Evolutionary conservation across 2,329 filamentous ascomycete species (phyloP).

Genomic region (Colletotrichum sp.): DNA sequence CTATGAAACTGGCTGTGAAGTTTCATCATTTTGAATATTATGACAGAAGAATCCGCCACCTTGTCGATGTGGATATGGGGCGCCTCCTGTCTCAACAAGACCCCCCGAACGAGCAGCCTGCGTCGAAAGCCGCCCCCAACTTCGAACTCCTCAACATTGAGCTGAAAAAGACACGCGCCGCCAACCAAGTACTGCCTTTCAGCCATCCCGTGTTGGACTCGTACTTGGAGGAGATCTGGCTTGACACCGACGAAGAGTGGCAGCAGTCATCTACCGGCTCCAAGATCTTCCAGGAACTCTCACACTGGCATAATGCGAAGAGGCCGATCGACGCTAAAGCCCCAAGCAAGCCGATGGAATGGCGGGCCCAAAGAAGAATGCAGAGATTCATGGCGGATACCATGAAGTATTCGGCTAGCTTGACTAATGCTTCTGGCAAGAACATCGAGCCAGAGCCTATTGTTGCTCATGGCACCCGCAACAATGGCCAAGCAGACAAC

Average conservation of each 20-base stretch:
- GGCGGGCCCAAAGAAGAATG: constrained; percentile 49
- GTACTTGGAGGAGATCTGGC: constrained; percentile 47
- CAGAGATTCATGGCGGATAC: constrained; percentile 74
- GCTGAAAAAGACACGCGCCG: neutral
- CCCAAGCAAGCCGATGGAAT: constrained; percentile 24
- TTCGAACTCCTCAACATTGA: neutral
- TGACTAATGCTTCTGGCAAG: constrained; percentile 69
- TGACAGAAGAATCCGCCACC: neutral
- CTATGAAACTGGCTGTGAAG: neutral
- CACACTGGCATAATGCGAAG: constrained; percentile 69
- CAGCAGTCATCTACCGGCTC: constrained; percentile 16
- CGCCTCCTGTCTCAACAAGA: neutral
- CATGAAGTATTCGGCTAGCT: constrained; percentile 70
- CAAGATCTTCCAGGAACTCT: constrained; percentile 50
- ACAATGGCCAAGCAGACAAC: neutral
- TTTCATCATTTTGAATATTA: neutral
- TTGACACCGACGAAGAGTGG: constrained; percentile 32
- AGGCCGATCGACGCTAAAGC: constrained; percentile 49
- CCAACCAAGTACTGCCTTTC: constrained; percentile 48
- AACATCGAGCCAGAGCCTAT: constrained; percentile 69
- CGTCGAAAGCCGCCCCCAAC: neutral
- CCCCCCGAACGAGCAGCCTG: too few relatives aligned
- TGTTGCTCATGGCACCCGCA: constrained; percentile 43
- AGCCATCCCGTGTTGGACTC: constrained; percentile 50
- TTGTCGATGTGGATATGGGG: neutral